These are phyloP conservation scores for Aurantiochytrium sp. DNA, from an alignment of 108 stramenopile genomes.

Conservation along the genomic window DNA sequence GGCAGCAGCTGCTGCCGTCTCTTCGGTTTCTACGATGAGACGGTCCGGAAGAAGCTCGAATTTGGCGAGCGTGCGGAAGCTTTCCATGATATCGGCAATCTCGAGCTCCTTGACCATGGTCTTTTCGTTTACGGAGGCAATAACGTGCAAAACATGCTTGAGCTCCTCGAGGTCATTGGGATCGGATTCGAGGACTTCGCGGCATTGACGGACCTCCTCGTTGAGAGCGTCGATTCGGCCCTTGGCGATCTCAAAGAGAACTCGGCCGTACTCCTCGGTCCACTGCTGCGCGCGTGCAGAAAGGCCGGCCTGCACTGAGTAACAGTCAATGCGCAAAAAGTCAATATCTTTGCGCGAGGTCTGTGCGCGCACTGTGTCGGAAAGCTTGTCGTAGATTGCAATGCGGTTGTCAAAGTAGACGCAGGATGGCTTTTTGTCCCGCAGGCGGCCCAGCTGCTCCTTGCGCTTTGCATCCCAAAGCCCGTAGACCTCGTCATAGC, in stretches of 20 bases:
- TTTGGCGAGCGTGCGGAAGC: slow-evolving; percentile 46
- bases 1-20: neutral
- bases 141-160: slow-evolving; percentile 52
- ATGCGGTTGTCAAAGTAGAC: slow-evolving; percentile 49
- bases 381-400: slow-evolving; percentile 30
- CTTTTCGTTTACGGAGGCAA: slow-evolving; percentile 25
- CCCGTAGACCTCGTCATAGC: slow-evolving; percentile 50
- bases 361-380: slow-evolving; percentile 24
- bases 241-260: slow-evolving; percentile 39
- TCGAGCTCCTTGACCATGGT: slow-evolving; percentile 55
- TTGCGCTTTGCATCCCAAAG: slow-evolving; percentile 54
- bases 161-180: slow-evolving; percentile 46
- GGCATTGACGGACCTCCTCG: slow-evolving; percentile 24
- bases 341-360: slow-evolving; percentile 43
- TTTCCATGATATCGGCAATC: slow-evolving; percentile 27
- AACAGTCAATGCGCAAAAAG: slow-evolving; percentile 56
- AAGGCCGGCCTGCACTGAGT: slow-evolving; percentile 42
- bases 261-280: slow-evolving; percentile 49
- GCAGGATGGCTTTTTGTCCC: slow-evolving; percentile 32
- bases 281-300: slow-evolving; percentile 42
- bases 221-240: slow-evolving; percentile 26
- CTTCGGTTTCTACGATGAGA: neutral
- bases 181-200: slow-evolving; percentile 22
- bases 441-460: slow-evolving; percentile 40
- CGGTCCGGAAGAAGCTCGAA: slow-evolving; percentile 22